A percentile compares a stretch with the other conserved stretches of the same genome.
phyloP scores from a whole-genome alignment of 2,329 filamentous ascomycete species.

The Aspergillus vadensis region DNA sequence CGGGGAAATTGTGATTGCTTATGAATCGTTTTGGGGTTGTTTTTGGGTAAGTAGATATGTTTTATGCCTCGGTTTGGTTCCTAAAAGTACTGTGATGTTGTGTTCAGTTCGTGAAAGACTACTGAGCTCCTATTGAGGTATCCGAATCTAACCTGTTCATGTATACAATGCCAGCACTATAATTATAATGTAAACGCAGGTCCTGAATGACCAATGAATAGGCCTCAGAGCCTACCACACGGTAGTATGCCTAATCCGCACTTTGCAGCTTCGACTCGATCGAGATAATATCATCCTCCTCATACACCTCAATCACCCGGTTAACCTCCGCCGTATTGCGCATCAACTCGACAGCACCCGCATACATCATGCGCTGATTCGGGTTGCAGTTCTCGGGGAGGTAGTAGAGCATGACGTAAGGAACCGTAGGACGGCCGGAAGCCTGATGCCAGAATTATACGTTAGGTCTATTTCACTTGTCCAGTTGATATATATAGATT shows the following conservation, averaged over 20 bases:
- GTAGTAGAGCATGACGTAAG: slow-evolving; percentile 94
- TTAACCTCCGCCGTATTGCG: slow-evolving; percentile 89
- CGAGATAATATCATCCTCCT: slow-evolving; percentile 77
- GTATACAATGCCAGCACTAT: background rate
- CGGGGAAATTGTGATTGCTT: no score
- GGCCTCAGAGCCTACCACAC: no score
- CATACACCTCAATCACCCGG: slow-evolving; percentile 80
- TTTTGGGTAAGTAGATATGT: no score
- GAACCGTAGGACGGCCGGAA: slow-evolving; percentile 81
- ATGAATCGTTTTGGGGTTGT: no score
- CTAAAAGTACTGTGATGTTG: no score
- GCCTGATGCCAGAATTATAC: slow-evolving; percentile 52
- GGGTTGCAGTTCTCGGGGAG: slow-evolving; percentile 88
- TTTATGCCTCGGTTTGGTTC: no score
- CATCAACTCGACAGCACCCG: slow-evolving; percentile 94
- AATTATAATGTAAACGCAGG: background rate
- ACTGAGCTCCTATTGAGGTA: background rate
- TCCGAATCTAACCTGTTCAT: background rate
- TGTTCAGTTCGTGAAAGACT: no score
- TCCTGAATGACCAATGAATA: background rate
- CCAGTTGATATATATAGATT: slow-evolving; percentile 1
- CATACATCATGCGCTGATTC: slow-evolving; percentile 89
- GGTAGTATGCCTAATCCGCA: slow-evolving; percentile 20
- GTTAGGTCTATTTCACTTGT: background rate
- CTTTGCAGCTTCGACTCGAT: slow-evolving; percentile 66